Conservation (phyloP, 495 filamentous ascomycete genomes). For the Penicillium subrubescens region DNA sequence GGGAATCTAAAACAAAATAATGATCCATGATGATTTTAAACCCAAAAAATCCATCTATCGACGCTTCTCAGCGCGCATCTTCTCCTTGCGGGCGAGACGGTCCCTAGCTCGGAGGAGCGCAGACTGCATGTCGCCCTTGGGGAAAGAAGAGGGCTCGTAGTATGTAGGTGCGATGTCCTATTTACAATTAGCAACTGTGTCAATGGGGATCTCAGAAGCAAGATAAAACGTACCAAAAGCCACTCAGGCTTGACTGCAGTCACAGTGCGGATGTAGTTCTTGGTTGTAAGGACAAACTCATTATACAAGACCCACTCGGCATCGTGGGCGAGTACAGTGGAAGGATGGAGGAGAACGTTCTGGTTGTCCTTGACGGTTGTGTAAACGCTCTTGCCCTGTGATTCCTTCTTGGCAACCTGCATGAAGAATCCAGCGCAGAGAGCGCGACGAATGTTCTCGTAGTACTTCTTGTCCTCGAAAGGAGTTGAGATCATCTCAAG, state of each 20-base stretch:
- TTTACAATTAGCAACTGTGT: conserved; percentile 24
- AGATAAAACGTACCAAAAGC: conserved; percentile 72
- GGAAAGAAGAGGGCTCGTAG: conserved; percentile 83
- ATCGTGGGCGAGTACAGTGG: conserved; percentile 80
- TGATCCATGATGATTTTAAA: conserved; percentile 17
- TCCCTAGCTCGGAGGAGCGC: conserved; percentile 74
- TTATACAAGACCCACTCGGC: conserved; percentile 98
- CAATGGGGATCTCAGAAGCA: neutral
- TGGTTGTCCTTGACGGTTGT: conserved; percentile 93
- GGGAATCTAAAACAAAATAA: conserved; percentile 21
- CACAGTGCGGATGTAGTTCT: conserved; percentile 79
- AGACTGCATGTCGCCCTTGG: conserved; percentile 81
- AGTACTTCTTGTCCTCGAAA: conserved; percentile 96
- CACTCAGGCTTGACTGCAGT: conserved; percentile 68
- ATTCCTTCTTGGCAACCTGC: conserved; percentile 95
- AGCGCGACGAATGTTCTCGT: conserved; percentile 92
- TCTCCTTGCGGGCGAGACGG: conserved; percentile 72
- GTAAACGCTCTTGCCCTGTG: conserved; percentile 74
- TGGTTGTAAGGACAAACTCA: conserved; percentile 95
- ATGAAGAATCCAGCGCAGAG: conserved; percentile 98
- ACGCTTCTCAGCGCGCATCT: conserved; percentile 53
- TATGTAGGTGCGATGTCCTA: conserved; percentile 90
- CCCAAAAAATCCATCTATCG: conserved; percentile 24
- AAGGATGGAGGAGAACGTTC: conserved; percentile 89
- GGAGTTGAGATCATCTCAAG: conserved; percentile 83